phyloP scores from a whole-genome alignment of 2,329 filamentous ascomycete genomes.

The Fulvia fulva region DNA sequence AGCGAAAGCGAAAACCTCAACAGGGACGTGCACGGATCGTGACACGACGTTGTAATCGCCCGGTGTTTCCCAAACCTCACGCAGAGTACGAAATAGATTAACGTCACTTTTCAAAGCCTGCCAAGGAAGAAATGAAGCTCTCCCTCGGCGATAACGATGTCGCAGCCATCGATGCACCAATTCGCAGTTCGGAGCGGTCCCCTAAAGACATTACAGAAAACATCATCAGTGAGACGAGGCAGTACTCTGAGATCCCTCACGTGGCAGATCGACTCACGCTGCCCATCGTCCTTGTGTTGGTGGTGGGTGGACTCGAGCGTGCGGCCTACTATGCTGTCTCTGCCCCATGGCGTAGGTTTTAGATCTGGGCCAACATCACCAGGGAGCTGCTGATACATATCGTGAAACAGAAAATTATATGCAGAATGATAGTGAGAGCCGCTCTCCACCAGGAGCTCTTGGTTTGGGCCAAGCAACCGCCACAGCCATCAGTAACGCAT shows the following conservation, averaged over 20 bases:
- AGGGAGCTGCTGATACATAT: too few relatives aligned
- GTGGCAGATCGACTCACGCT: slow-evolving; percentile 36
- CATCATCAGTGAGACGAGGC: neutral
- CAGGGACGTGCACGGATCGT: neutral
- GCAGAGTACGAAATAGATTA: neutral
- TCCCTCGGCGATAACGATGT: neutral
- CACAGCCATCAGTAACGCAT: slow-evolving; percentile 12
- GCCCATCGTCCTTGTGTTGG: slow-evolving; percentile 6
- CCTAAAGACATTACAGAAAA: neutral
- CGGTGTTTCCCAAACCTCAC: neutral
- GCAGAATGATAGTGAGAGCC: slow-evolving; percentile 3
- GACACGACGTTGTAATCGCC: neutral
- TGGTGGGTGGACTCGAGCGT: slow-evolving; percentile 10
- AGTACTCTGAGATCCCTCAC: slow-evolving; percentile 38
- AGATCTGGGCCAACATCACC: too few relatives aligned
- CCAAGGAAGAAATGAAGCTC: neutral
- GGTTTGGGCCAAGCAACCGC: slow-evolving; percentile 13
- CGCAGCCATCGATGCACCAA: neutral
- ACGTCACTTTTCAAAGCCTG: neutral
- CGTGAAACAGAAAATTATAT: slow-evolving; percentile 14
- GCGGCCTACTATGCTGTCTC: slow-evolving; percentile 10
- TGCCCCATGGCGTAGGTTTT: slow-evolving; percentile 12
- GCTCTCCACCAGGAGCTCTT: slow-evolving; percentile 6
- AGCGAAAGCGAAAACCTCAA: neutral
- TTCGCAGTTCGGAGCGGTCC: neutral